phyloP scores from a whole-genome alignment of 2,329 filamentous ascomycete genomes.

The Penicillium sp. region DNA sequence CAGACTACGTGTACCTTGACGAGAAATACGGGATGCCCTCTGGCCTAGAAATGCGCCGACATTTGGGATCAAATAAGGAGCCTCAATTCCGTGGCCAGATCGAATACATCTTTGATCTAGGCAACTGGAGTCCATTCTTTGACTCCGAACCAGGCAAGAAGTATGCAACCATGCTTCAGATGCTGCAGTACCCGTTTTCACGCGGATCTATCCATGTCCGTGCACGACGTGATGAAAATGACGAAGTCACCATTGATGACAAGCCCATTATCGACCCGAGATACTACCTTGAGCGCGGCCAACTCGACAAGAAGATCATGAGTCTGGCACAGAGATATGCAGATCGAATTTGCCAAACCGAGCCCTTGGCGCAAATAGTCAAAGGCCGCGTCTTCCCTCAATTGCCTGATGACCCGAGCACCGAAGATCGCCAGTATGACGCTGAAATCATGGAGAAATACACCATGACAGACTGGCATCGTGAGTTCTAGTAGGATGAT shows the following conservation, averaged over 20 bases:
- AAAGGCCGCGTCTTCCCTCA: constrained; percentile 37
- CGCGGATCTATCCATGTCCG: constrained; percentile 54
- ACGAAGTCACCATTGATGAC: constrained; percentile 24
- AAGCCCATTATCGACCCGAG: constrained; percentile 47
- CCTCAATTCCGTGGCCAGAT: constrained; percentile 47
- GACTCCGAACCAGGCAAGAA: constrained; percentile 41
- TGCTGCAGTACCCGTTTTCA: constrained; percentile 58
- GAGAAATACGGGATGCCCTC: not conserved
- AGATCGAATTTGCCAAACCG: constrained; percentile 43
- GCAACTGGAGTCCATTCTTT: constrained; percentile 52
- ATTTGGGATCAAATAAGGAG: not conserved
- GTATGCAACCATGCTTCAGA: constrained; percentile 55
- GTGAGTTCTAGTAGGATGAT: constrained; percentile 14
- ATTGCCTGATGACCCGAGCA: constrained; percentile 12
- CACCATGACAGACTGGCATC: constrained; percentile 28
- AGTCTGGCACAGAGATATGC: constrained; percentile 47
- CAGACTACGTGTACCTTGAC: not conserved
- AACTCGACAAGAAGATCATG: constrained; percentile 51
- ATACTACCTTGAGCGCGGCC: constrained; percentile 52
- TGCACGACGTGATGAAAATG: constrained; percentile 10
- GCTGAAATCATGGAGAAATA: constrained; percentile 20
- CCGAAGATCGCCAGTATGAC: constrained; percentile 3
- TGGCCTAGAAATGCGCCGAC: not conserved
- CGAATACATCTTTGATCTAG: constrained; percentile 56
- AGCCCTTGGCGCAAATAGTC: constrained; percentile 46